Evolutionary conservation across 371 early-diverging fungal species (phyloP).

Genomic region (Lichtheimia hyalospora): DNA sequence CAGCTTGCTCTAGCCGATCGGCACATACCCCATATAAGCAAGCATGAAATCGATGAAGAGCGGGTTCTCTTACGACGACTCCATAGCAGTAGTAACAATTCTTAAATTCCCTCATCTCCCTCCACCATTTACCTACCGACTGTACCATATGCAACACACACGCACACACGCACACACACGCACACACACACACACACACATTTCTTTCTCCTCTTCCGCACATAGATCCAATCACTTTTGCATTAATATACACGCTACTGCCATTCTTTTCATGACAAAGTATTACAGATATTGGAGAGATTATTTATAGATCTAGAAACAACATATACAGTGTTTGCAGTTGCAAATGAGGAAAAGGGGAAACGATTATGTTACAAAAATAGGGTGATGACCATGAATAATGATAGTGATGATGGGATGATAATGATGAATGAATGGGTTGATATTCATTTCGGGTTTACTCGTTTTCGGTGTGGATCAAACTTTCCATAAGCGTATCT

Average conservation of each 20-base stretch:
- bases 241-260: neutral
- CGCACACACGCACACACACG: no score
- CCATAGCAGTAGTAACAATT: neutral
- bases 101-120: slow-evolving; percentile 1
- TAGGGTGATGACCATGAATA: neutral
- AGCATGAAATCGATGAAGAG: slow-evolving; percentile 43
- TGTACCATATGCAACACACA: neutral
- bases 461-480: slow-evolving; percentile 18
- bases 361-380: neutral
- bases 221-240: neutral
- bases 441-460: neutral
- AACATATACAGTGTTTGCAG: neutral
- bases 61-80: slow-evolving; percentile 17
- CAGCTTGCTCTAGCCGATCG: slow-evolving; percentile 12
- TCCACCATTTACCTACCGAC: neutral
- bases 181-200: neutral
- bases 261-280: neutral
- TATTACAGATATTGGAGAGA: neutral
- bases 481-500: slow-evolving; percentile 21
- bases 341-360: neutral
- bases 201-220: neutral
- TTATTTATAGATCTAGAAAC: neutral
- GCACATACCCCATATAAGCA: slow-evolving; percentile 6
- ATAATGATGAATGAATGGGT: neutral
- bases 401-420: neutral